Evolutionary conservation across 2,329 filamentous ascomycete genomes (phyloP).

Genomic region (Ilyonectria destructans): DNA sequence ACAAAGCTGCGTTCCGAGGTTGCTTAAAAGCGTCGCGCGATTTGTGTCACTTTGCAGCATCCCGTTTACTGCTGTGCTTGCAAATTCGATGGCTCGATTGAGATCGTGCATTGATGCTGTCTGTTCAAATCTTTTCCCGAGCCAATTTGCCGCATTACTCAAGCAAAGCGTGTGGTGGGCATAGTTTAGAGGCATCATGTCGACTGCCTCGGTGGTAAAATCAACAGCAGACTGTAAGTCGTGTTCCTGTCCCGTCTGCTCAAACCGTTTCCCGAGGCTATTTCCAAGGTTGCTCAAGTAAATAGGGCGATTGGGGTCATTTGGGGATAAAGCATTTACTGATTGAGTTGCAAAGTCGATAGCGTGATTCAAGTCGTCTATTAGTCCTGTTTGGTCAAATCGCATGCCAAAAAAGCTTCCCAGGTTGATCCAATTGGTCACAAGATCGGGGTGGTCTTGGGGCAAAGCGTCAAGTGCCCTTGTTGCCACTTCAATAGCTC

Average conservation of each 20-base stretch:
- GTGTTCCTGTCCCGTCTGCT: neutral
- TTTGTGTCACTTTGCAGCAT: neutral
- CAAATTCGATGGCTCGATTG: no score
- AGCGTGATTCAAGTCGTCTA: no score
- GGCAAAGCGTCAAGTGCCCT: neutral
- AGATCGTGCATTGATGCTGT: neutral
- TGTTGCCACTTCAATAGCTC: neutral
- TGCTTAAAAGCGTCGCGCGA: neutral
- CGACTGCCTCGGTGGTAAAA: neutral
- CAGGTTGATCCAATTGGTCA: neutral
- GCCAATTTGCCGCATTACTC: neutral
- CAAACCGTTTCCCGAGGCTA: conserved; percentile 3
- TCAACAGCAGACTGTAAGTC: neutral
- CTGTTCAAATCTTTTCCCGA: neutral
- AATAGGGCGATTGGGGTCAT: neutral
- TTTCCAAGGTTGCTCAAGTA: conserved; percentile 5
- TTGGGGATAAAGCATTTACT: neutral
- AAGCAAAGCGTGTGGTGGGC: neutral
- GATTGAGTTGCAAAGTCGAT: neutral
- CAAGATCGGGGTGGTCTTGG: neutral
- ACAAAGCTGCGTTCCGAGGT: neutral
- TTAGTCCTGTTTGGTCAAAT: neutral
- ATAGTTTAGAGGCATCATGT: neutral
- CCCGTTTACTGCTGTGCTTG: no score
- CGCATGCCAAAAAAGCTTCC: neutral